Evolutionary conservation across 441 rosid species (phyloP).

Genomic region (Croton laevigatus): DNA sequence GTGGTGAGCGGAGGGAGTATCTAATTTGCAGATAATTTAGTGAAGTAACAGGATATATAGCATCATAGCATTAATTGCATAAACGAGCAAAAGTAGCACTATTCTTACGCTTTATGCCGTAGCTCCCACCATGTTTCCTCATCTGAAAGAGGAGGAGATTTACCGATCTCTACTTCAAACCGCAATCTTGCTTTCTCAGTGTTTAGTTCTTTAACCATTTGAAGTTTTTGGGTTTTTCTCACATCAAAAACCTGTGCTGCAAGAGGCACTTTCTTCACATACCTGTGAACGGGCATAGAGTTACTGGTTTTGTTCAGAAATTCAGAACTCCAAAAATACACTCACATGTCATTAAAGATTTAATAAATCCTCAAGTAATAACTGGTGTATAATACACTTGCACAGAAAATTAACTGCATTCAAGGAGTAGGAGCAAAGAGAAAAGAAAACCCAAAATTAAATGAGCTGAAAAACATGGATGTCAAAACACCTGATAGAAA

Average conservation of each 20-base stretch:
- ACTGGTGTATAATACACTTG: neutral
- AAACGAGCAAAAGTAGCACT: slow-evolving; percentile 1
- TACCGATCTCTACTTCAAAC: slow-evolving; percentile 90
- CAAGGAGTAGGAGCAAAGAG: neutral
- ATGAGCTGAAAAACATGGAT: neutral
- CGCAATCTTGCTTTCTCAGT: slow-evolving; percentile 69
- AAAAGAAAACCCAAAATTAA: neutral
- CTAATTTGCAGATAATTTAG: neutral
- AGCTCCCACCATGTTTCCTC: slow-evolving; percentile 89
- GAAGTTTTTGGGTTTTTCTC: slow-evolving; percentile 75
- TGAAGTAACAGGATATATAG: neutral
- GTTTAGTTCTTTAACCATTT: slow-evolving; percentile 78
- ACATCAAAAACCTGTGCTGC: slow-evolving; percentile 88
- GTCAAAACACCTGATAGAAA: neutral
- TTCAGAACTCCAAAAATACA: slow-evolving; percentile 3
- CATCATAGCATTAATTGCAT: neutral
- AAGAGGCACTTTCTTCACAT: slow-evolving; percentile 93
- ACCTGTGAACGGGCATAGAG: slow-evolving; percentile 39
- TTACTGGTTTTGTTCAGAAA: slow-evolving; percentile 2
- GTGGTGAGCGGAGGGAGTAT: too few species aligned
- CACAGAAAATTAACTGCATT: neutral
- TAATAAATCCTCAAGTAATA: neutral
- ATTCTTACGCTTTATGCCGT: slow-evolving; percentile 87
- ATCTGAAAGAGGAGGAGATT: slow-evolving; percentile 94
- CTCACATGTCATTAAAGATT: neutral